Evolutionary conservation across 177 flowering plant species (phyloP).

Genomic region (Vitis hybrid): DNA sequence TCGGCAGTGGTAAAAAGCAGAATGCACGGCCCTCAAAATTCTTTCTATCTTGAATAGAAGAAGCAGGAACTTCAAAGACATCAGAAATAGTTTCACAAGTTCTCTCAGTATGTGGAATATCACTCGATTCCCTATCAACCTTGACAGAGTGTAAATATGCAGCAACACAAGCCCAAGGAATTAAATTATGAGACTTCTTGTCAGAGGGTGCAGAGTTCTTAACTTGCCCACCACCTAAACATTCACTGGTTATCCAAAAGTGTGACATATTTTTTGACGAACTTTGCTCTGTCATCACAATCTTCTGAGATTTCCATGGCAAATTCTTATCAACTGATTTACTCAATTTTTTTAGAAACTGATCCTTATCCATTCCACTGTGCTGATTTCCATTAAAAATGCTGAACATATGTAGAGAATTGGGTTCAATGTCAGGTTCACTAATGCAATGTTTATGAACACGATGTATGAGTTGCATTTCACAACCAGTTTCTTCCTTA

Average conservation of each 20-base stretch:
- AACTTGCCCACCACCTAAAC: conserved; percentile 52
- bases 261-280: conserved; percentile 46
- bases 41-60: conserved; percentile 32
- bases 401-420: conserved; percentile 40
- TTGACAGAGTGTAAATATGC: conserved; percentile 58
- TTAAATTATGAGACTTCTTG: conserved; percentile 48
- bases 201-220: conserved; percentile 30
- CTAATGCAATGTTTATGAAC: conserved; percentile 41
- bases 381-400: conserved; percentile 46
- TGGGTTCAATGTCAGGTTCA: conserved; percentile 50
- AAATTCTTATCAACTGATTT: conserved; percentile 42
- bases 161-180: conserved; percentile 96
- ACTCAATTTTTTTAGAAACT: conserved; percentile 60
- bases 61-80: conserved; percentile 31
- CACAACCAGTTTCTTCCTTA: conserved; percentile 70
- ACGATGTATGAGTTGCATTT: conserved; percentile 79
- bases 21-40: conserved; percentile 91
- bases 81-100: conserved; percentile 20
- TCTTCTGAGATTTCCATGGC: conserved; percentile 73
- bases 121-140: conserved; percentile 28
- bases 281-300: conserved; percentile 63
- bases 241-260: conserved; percentile 83
- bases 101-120: conserved; percentile 21
- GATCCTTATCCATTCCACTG: conserved; percentile 53
- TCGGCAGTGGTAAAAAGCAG: conserved; percentile 92